Evolutionary conservation across 2,329 filamentous ascomycete genomes (phyloP).

Genomic region (Aspergillus flavus): DNA sequence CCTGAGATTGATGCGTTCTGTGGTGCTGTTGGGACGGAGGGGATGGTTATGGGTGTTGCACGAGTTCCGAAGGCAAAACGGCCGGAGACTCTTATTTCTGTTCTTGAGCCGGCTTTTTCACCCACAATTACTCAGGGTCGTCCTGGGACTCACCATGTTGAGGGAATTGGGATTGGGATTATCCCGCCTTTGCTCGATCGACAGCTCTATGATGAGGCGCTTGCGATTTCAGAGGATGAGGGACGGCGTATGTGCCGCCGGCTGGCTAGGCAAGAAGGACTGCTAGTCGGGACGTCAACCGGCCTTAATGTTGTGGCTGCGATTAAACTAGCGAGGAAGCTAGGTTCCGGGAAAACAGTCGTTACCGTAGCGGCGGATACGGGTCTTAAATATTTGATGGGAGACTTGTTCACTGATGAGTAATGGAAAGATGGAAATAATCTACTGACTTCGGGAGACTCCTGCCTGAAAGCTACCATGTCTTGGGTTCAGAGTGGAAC

Average conservation of each 20-base stretch:
- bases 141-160: constrained; percentile 79
- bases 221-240: constrained; percentile 83
- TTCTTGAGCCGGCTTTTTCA: constrained; percentile 18
- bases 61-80: constrained; percentile 9
- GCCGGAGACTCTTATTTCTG: constrained; percentile 3
- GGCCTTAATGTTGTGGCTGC: constrained; percentile 23
- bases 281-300: constrained; percentile 66
- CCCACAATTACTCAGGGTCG: constrained; percentile 14
- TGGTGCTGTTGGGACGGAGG: constrained; percentile 15
- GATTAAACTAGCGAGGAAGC: constrained; percentile 14
- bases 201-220: constrained; percentile 78
- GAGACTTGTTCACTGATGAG: constrained; percentile 8
- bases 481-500: no score
- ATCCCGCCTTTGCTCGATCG: constrained; percentile 77
- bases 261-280: constrained; percentile 83
- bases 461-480: no score
- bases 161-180: constrained; percentile 97
- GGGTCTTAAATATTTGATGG: constrained; percentile 21
- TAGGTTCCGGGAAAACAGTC: constrained; percentile 15
- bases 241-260: constrained; percentile 79
- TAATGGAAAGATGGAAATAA: no score
- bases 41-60: constrained; percentile 18
- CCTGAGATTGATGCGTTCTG: constrained; percentile 20
- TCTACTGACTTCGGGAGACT: no score
- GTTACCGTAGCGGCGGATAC: constrained; percentile 22